Conservation (phyloP, 306 rosid species). For the Quercus aquifolioides region DNA sequence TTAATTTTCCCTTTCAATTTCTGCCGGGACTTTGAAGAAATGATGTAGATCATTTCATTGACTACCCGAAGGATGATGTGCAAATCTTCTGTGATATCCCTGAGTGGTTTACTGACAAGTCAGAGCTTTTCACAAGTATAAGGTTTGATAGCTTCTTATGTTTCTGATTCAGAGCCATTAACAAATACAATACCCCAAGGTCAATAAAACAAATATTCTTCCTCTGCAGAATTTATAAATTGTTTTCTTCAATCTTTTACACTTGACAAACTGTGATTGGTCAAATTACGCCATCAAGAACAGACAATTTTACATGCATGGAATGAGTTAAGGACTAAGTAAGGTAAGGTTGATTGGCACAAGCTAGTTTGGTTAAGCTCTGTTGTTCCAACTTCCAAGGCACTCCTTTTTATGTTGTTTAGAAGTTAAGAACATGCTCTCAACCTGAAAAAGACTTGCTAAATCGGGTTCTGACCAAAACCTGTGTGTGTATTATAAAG, state of each 20-base stretch:
- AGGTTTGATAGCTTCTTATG: constrained; percentile 47
- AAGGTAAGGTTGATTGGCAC: no score
- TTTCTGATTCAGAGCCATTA: neutral
- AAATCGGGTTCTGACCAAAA: no score
- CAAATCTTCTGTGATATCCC: constrained; percentile 96
- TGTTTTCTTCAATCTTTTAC: neutral
- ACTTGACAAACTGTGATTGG: neutral
- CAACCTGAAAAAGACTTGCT: no score
- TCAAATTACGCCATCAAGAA: neutral
- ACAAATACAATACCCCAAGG: neutral
- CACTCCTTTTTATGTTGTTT: no score
- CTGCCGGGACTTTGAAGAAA: constrained; percentile 93
- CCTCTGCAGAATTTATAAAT: neutral
- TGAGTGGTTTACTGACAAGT: constrained; percentile 91
- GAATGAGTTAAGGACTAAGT: neutral
- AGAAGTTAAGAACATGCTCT: no score
- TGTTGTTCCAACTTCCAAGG: no score
- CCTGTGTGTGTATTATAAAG: no score
- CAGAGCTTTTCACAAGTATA: constrained; percentile 88
- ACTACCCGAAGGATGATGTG: constrained; percentile 88
- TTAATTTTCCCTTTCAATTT: constrained; percentile 7
- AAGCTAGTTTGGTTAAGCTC: no score
- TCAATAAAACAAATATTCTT: neutral
- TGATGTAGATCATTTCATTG: constrained; percentile 96
- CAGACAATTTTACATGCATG: neutral